phyloP scores from a whole-genome alignment of 2,329 filamentous ascomycete genomes.

The Metarhizium sp. region DNA sequence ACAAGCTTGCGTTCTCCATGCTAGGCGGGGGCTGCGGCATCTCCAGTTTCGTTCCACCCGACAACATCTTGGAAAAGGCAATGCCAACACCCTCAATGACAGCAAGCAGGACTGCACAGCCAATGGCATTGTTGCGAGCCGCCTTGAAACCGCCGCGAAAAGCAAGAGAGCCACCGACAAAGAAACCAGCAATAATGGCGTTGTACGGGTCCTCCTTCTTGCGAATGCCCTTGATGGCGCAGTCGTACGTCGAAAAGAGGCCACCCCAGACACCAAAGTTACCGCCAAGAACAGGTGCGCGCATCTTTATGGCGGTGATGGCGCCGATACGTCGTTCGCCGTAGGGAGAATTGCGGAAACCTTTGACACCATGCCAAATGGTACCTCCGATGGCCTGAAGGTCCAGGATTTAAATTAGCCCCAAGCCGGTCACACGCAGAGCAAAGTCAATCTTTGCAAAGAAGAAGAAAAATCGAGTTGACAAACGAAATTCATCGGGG shows the following conservation, averaged over 20 bases:
- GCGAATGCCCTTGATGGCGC: conserved; percentile 84
- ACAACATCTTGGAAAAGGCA: conserved; percentile 89
- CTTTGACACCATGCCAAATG: conserved; percentile 96
- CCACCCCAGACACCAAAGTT: conserved; percentile 99
- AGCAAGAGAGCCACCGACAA: conserved; percentile 86
- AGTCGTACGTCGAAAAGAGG: conserved; percentile 92
- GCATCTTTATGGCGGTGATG: conserved; percentile 93
- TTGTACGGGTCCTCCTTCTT: conserved; percentile 99
- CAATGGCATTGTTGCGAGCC: conserved; percentile 90
- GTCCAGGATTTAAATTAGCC: not conserved
- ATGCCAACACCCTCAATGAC: conserved; percentile 98
- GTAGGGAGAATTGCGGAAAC: conserved; percentile 80
- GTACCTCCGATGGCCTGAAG: conserved; percentile 63
- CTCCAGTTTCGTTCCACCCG: conserved; percentile 78
- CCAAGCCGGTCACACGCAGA: not conserved
- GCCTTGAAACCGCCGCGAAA: conserved; percentile 87
- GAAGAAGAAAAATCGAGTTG: not conserved
- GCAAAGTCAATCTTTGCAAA: not conserved
- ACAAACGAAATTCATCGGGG: not conserved
- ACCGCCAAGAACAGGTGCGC: conserved; percentile 88
- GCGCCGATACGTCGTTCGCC: conserved; percentile 94
- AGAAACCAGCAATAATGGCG: conserved; percentile 94
- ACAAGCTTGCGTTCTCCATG: conserved; percentile 19
- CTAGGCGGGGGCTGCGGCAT: conserved; percentile 28
- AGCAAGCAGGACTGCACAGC: conserved; percentile 84